phyloP scores from a whole-genome alignment of 345 rosid species.

The Arabidopsis thaliana region TAIR10.1 NC_003070.9:2273501-2274000 shows the following conservation, averaged over 20 bases:
- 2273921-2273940: not conserved
- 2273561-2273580: slow-evolving; percentile 9
- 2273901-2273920: not conserved
- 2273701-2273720: slow-evolving; percentile 61
- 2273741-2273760: slow-evolving; percentile 54
- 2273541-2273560: slow-evolving; percentile 65
- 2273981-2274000: not conserved
- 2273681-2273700: slow-evolving; percentile 55
- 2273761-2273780: slow-evolving; percentile 28
- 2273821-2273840: slow-evolving; percentile 30
- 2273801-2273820: slow-evolving; percentile 35
- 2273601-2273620: slow-evolving; percentile 49
- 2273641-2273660: slow-evolving; percentile 61
- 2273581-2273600: slow-evolving; percentile 47
- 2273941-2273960: not conserved
- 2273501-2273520: slow-evolving; percentile 61
- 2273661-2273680: slow-evolving; percentile 55
- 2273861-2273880: not conserved
- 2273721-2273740: slow-evolving; percentile 64
- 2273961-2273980: not conserved
- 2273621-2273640: slow-evolving; percentile 54
- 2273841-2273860: slow-evolving; percentile 29
- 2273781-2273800: slow-evolving; percentile 33
- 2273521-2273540: slow-evolving; percentile 61
- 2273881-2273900: not conserved